Base-by-base conservation (phyloP, 2,329 filamentous ascomycete species). In the Sporothrix humicola region DNA sequence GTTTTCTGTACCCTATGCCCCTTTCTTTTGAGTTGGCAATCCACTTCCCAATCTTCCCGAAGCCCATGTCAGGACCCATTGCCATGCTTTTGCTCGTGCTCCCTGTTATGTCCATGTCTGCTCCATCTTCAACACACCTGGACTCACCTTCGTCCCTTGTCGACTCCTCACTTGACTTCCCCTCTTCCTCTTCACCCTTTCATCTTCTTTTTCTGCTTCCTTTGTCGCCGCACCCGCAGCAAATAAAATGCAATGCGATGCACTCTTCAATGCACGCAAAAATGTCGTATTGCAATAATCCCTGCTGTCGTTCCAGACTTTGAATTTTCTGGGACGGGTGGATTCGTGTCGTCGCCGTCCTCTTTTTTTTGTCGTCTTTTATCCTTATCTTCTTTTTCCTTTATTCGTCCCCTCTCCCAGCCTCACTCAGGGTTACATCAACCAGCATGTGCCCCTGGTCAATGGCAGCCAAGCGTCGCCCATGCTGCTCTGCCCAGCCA, bases 371-470 rank as follows among this genome's bases (percentile, higher is more conserved):
- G 8, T 42, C 15, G 37, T 42, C 58, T 31, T 61, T 63, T 37
- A 3, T 10, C 9, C 23, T 44, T 37, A 10, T 42, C 8, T 15
- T 4, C 12, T 37, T 26, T 37, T 26, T 15, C 37, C 15, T 42
- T 37, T 26, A 17, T 26, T 15, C 37, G 6, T 42, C 31, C 31
- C 9, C 54, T 12, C 54, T 58, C 56, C 56, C 23, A 58, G 56
- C 56, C 56, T 58, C 56, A 13, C 56, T 58, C 59, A 63, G 59
- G 31, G 59, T 63, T n/a, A 17, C 59, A 63, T 63, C 59, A 63
- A 44, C 59, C 59, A 31, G 44, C 15, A 63, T 3, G 12, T 44
- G 37, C 31, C 59, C 59, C 37, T 44, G 59, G 31, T 44, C 59
- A 63, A 44, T 63, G 59, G 59, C 31, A 44, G 59, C 17, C 37